Conservation (phyloP, 2,329 filamentous ascomycete genomes). For the Penicillium paneum region DNA sequence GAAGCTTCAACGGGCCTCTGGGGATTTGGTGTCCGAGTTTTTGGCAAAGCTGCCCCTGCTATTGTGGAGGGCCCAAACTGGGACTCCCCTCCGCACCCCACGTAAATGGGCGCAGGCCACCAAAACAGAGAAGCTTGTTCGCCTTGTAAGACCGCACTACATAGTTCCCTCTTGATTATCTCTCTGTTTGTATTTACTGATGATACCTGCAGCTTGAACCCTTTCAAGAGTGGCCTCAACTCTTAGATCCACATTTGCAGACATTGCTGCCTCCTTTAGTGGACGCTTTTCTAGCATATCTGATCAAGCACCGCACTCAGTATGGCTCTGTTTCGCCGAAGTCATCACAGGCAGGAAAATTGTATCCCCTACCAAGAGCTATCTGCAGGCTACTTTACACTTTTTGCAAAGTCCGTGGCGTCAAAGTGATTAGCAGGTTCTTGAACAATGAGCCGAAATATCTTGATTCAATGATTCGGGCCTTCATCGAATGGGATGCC, state of each 20-base stretch:
- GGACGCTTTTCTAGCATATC: slow-evolving; percentile 68
- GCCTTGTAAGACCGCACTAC: slow-evolving; percentile 34
- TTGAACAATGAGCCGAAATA: slow-evolving; percentile 85
- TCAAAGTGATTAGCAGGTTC: slow-evolving; percentile 89
- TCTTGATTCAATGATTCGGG: slow-evolving; percentile 73
- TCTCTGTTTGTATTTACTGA: slow-evolving; percentile 10
- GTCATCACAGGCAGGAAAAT: slow-evolving; percentile 37
- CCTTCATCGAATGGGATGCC: slow-evolving; percentile 61
- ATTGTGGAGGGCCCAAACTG: slow-evolving; percentile 36
- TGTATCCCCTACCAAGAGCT: slow-evolving; percentile 60
- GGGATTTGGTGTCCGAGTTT: slow-evolving; percentile 44
- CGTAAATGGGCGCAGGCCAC: slow-evolving; percentile 39
- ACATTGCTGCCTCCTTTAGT: slow-evolving; percentile 71
- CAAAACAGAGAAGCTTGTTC: slow-evolving; percentile 40
- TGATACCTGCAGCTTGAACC: slow-evolving; percentile 61
- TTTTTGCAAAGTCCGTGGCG: slow-evolving; percentile 89
- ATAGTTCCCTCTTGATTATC: background rate
- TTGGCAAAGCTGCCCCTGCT: slow-evolving; percentile 42
- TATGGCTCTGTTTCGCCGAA: slow-evolving; percentile 36
- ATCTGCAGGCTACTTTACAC: slow-evolving; percentile 80
- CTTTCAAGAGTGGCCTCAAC: slow-evolving; percentile 92
- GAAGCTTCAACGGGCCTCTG: slow-evolving; percentile 47
- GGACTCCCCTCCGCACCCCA: slow-evolving; percentile 27
- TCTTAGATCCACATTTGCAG: slow-evolving; percentile 80
- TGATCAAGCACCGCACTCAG: slow-evolving; percentile 46